A percentile compares a stretch with the other conserved stretches of the same genome.
Evolutionary conservation across 306 rosid species (phyloP).

Genomic region (Sophora flavescens): DNA sequence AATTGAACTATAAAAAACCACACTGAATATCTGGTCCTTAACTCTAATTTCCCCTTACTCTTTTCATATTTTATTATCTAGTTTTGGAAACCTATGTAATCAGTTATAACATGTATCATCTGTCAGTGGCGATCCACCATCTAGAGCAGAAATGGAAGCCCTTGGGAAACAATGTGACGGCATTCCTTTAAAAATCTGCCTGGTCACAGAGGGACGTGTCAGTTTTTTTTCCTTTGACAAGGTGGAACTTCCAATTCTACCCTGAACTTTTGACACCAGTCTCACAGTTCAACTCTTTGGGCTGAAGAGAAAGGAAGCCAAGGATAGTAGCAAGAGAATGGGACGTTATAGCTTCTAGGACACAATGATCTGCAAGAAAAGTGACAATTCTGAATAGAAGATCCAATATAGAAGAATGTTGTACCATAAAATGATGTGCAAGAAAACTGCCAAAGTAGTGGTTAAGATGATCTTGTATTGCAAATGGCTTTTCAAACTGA

Average conservation of each 20-base stretch:
- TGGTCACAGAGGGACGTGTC: constrained; percentile 68
- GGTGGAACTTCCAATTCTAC: constrained; percentile 71
- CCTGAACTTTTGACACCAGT: constrained; percentile 50
- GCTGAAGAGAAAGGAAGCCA: not conserved
- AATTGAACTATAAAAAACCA: not conserved
- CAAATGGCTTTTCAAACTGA: constrained; percentile 5
- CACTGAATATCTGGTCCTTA: not conserved
- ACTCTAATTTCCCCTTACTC: not conserved
- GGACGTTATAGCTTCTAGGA: not conserved
- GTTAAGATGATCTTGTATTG: constrained; percentile 20
- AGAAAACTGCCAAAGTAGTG: constrained; percentile 12
- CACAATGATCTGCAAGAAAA: not conserved
- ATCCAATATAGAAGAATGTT: not conserved
- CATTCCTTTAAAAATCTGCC: constrained; percentile 70
- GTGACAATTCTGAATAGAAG: not conserved
- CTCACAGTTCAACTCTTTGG: not conserved
- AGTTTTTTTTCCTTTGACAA: constrained; percentile 78
- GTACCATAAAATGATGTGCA: not conserved
- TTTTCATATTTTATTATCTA: not conserved
- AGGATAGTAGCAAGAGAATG: constrained; percentile 25
- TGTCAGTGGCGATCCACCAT: constrained; percentile 72
- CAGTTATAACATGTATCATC: constrained; percentile 31
- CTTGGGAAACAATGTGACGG: constrained; percentile 64
- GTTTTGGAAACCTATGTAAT: constrained; percentile 34
- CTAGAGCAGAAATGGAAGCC: constrained; percentile 61